These are phyloP conservation scores for Ammopiptanthus mongolicus DNA, from an alignment of 306 rosid species.

Conservation along the genomic window DNA sequence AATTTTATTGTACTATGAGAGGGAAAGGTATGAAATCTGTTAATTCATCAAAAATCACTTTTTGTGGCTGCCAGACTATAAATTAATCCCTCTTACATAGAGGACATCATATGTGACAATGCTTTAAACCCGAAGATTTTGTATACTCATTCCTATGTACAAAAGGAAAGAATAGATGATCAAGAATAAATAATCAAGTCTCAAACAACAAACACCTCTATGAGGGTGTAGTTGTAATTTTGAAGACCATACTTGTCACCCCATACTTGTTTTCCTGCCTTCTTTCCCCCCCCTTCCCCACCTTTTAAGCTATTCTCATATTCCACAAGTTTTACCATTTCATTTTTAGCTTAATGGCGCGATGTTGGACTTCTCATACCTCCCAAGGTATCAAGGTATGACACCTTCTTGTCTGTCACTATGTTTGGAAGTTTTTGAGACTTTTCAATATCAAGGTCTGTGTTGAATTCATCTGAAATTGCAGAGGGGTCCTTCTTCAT, in stretches of 20 bases:
- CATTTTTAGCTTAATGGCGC: constrained; percentile 50
- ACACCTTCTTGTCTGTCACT: constrained; percentile 48
- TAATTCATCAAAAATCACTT: constrained; percentile 22
- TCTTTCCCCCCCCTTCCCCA: constrained; percentile 27
- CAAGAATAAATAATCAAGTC: constrained; percentile 34
- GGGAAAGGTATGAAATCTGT: neutral
- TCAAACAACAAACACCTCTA: constrained; percentile 13
- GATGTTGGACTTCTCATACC: constrained; percentile 83
- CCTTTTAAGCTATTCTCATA: neutral
- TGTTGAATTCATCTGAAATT: constrained; percentile 31
- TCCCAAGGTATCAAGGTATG: constrained; percentile 77
- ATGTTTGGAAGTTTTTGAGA: constrained; percentile 41
- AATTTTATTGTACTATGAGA: neutral
- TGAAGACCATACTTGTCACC: constrained; percentile 15
- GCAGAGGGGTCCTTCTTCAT: constrained; percentile 27
- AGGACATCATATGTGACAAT: constrained; percentile 25
- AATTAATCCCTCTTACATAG: constrained; percentile 13
- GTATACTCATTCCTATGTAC: constrained; percentile 47
- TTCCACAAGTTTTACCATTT: neutral
- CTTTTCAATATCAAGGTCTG: constrained; percentile 40
- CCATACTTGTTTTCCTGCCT: neutral
- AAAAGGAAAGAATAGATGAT: constrained; percentile 43
- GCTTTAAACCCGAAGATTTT: constrained; percentile 30
- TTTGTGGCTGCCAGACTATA: constrained; percentile 31
- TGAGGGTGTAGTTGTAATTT: neutral